These are phyloP conservation scores for Gonium pectorale DNA, from an alignment of 139 green algal species.

Conservation along the genomic window DNA sequence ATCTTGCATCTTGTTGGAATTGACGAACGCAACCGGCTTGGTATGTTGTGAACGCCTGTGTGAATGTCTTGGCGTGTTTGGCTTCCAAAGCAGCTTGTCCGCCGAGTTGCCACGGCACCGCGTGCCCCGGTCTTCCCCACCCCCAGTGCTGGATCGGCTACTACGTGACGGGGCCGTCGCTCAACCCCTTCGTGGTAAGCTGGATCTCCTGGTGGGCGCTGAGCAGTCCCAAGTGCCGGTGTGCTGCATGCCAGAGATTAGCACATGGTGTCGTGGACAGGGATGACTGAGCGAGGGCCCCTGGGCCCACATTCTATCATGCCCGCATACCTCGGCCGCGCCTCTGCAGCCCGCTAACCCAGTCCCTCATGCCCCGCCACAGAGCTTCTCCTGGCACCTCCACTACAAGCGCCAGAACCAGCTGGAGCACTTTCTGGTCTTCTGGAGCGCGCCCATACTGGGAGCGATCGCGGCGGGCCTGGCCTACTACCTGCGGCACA, in stretches of 20 bases:
- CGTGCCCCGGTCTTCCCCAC: not conserved
- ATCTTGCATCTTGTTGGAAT: too few relatives aligned
- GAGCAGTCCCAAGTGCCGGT: too few relatives aligned
- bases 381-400: constrained; percentile 56
- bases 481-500: constrained; percentile 5
- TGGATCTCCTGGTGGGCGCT: too few relatives aligned
- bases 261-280: too few relatives aligned
- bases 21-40: too few relatives aligned
- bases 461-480: constrained; percentile 50
- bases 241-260: too few relatives aligned
- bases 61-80: too few relatives aligned
- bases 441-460: constrained; percentile 60
- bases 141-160: constrained; percentile 53
- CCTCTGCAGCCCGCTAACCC: not conserved
- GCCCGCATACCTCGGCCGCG: too few relatives aligned
- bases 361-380: not conserved
- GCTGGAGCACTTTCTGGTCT: constrained; percentile 56
- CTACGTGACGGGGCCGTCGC: constrained; percentile 56
- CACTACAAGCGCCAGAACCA: constrained; percentile 50
- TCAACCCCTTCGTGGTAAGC: constrained; percentile 63
- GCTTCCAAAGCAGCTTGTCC: too few relatives aligned
- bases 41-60: too few relatives aligned
- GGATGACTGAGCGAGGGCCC: too few relatives aligned
- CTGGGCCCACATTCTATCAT: too few relatives aligned
- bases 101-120: not conserved